A percentile compares a stretch with the other conserved stretches of the same genome.
Evolutionary conservation across 202 grass and related monocot species (phyloP).

Genomic region (Brachypodium distachyon): DNA sequence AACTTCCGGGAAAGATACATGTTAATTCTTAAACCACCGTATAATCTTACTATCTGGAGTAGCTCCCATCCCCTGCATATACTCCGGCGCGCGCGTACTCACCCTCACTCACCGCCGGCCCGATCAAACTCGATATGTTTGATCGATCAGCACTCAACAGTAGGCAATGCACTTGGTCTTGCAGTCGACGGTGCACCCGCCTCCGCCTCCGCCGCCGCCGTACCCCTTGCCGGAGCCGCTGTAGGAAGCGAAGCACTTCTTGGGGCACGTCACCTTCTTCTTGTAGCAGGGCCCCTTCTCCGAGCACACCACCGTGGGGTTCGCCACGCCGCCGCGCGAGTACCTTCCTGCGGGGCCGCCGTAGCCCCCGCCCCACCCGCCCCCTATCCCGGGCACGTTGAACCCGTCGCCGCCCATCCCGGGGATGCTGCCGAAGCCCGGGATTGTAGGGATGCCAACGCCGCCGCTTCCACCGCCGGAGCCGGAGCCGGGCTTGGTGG

Average conservation of each 20-base stretch:
- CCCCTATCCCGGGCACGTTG: constrained; percentile 36
- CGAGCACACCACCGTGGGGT: constrained; percentile 66
- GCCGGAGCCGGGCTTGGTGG: not conserved
- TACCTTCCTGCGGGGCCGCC: constrained; percentile 55
- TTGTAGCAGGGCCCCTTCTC: constrained; percentile 77
- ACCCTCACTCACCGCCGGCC: not conserved
- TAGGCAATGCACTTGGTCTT: constrained; percentile 75
- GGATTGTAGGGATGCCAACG: constrained; percentile 26
- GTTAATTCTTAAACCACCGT: too few species aligned
- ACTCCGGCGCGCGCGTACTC: not conserved
- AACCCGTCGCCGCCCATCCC: constrained; percentile 45
- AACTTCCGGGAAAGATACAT: not conserved
- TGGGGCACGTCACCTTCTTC: constrained; percentile 80
- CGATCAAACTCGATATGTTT: too few species aligned
- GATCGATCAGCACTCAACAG: too few species aligned
- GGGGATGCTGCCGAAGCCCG: constrained; percentile 30
- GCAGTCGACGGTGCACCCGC: constrained; percentile 86
- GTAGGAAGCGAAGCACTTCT: constrained; percentile 86
- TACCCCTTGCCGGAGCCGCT: constrained; percentile 53
- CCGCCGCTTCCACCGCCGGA: not conserved
- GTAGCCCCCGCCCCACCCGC: constrained; percentile 69
- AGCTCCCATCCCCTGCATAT: too few species aligned
- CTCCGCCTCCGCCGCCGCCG: constrained; percentile 70
- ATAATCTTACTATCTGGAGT: too few species aligned
- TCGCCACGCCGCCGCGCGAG: constrained; percentile 42